A percentile compares a stretch with the other conserved stretches of the same genome.
Conservation (phyloP, 1,139 yeast genomes). For the Schizosaccharomyces versatilis region DNA sequence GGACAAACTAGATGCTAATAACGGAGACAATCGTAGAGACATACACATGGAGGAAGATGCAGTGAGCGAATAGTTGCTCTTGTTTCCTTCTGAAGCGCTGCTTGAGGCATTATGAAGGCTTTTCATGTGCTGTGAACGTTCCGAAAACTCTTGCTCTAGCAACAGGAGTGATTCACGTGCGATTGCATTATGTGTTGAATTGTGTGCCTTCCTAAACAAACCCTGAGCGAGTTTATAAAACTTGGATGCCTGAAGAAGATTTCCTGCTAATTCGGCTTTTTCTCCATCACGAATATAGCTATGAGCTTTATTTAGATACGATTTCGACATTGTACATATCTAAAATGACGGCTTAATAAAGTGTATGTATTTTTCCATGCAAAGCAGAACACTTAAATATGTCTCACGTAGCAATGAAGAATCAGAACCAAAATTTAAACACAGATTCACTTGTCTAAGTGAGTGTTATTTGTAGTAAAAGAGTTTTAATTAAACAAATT, state of each 20-base stretch:
- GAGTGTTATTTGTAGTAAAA: too few species aligned
- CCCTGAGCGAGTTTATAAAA: not conserved
- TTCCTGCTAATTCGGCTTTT: not conserved
- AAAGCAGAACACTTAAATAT: too few species aligned
- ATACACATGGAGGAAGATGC: not conserved
- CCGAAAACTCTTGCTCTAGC: not conserved
- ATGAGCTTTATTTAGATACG: not conserved
- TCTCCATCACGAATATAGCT: conserved; percentile 1
- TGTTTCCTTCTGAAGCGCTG: not conserved
- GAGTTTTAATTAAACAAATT: too few species aligned
- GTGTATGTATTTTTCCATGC: too few species aligned
- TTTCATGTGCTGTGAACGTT: too few species aligned
- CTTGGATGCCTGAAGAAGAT: not conserved
- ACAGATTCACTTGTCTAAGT: too few species aligned
- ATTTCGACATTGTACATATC: too few species aligned
- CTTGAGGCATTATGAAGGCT: too few species aligned
- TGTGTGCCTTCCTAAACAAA: not conserved
- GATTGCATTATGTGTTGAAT: not conserved
- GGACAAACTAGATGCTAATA: not conserved
- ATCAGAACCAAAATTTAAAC: too few species aligned
- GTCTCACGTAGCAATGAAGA: too few species aligned
- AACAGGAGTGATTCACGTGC: not conserved
- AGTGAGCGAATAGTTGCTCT: not conserved
- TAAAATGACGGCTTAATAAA: too few species aligned
- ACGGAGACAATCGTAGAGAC: not conserved